Evolutionary conservation across 768 basidiomycete species (phyloP), one percentile per base, ranked within the genome.

Genomic region (Neoboletus brunneissimus): DNA sequence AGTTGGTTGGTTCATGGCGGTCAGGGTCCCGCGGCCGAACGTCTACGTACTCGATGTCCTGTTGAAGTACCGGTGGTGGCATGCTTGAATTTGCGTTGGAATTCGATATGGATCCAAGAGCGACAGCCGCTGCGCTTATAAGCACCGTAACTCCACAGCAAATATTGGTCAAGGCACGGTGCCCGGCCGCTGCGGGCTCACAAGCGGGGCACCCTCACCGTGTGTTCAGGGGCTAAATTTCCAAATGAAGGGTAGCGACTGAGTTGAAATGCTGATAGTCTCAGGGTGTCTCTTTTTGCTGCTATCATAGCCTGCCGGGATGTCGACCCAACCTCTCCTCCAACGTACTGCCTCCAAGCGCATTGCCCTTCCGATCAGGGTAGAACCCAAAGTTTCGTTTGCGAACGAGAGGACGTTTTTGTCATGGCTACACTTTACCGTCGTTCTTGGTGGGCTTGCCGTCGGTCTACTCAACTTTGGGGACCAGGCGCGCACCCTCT

Each of bases 381-480:
- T 94, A 51, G 93, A 96, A 73, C 93, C 93, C 32, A 96, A 96
- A 65, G 93, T 96, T 58, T 92, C 92, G 46, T 96, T 95, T 64
- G 93, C 93, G 42, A 95, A 95, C 72, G 93, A 94, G 73, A 85
- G 91, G 54, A 94, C 97, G 0, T 98, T 98, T 76, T 80, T 99
- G 44, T 95, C 94, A 81, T 98, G 96, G 97, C 82, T 98, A 48
- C 94, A 97, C 73, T 98, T 97, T 72, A 94, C 95, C 40, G 94
- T 98, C 74, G 93, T 99, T 55, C 86, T 99, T 9, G 95, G 96
- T 29, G 97, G 97, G 55, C 82, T 99, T 45, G 91, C 94, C 2
- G 94, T 98, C 15, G 97, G 97, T 12, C 75, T 99, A 55, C 79
- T 99, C 65, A 99, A 99, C 74, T 99, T 99, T 77, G 97, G 97